A percentile compares a stretch with the other conserved stretches of the same genome.
These are phyloP conservation scores for Chloris gayana DNA, from an alignment of 176 grass and related monocot species.

Conservation along the genomic window DNA sequence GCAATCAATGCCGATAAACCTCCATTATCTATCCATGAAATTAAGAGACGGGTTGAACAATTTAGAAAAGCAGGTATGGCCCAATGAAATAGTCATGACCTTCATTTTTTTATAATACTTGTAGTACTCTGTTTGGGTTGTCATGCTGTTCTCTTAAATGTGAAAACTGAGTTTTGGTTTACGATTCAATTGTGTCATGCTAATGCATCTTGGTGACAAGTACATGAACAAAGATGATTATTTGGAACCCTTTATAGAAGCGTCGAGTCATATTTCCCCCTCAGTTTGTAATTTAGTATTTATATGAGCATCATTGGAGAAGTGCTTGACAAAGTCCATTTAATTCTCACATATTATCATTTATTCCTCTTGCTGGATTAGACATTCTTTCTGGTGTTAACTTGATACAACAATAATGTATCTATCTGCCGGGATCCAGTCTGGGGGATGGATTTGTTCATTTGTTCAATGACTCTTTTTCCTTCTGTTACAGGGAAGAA, in stretches of 20 bases:
- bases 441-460: background rate
- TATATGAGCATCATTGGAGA: conserved; percentile 7
- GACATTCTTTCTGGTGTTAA: background rate
- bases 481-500: conserved; percentile 73
- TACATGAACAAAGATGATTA: background rate
- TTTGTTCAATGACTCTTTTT: conserved; percentile 38
- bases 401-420: conserved; percentile 1
- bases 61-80: conserved; percentile 79
- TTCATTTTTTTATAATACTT: background rate
- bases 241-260: background rate
- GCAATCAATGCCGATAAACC: conserved; percentile 93
- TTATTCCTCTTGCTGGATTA: background rate
- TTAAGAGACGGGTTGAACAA: conserved; percentile 80
- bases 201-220: conserved; percentile 14
- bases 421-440: background rate
- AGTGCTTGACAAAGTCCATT: conserved; percentile 23
- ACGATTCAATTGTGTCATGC: conserved; percentile 4
- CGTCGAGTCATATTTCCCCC: conserved; percentile 18
- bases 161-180: background rate
- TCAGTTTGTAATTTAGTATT: background rate
- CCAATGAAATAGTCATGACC: background rate
- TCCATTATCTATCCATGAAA: conserved; percentile 75
- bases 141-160: conserved; percentile 5
- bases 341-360: background rate
- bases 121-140: background rate